Percentiles rank a stretch among this genome's conserved stretches.
These are phyloP conservation scores for Erythrobasidium yunnanense DNA, from an alignment of 768 basidiomycete species.

Conservation along the genomic window DNA sequence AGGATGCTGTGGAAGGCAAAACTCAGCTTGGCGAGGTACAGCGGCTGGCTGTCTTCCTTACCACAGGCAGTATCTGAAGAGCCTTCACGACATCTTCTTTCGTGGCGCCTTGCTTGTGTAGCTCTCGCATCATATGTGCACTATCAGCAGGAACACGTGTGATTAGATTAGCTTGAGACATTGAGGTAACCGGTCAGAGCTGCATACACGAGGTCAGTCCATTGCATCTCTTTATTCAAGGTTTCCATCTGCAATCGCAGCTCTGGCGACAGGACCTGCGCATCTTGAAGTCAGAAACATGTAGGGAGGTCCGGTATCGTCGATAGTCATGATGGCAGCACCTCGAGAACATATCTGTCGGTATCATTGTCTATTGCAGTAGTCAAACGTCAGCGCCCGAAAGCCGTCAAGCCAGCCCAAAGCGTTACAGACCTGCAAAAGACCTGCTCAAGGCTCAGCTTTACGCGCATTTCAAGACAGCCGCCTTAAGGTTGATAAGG, in stretches of 20 bases:
- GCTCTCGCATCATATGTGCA: slow-evolving; percentile 57
- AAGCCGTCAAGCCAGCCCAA: not conserved
- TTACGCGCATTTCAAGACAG: not conserved
- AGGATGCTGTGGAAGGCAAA: slow-evolving; percentile 58
- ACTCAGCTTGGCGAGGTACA: not conserved
- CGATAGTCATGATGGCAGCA: not conserved
- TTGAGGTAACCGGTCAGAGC: too few species aligned
- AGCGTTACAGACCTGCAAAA: slow-evolving; percentile 17
- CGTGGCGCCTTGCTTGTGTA: slow-evolving; percentile 58
- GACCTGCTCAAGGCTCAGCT: slow-evolving; percentile 86
- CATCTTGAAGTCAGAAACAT: slow-evolving; percentile 45
- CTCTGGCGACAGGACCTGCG: slow-evolving; percentile 65
- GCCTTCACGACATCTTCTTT: slow-evolving; percentile 65
- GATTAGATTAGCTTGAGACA: too few species aligned
- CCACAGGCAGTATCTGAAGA: slow-evolving; percentile 74
- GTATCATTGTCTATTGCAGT: slow-evolving; percentile 72
- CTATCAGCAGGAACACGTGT: slow-evolving; percentile 46
- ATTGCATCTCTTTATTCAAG: slow-evolving; percentile 56
- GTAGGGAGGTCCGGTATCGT: not conserved
- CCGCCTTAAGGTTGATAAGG: not conserved
- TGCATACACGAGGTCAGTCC: slow-evolving; percentile 94
- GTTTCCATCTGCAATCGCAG: slow-evolving; percentile 70
- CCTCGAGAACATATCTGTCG: slow-evolving; percentile 64
- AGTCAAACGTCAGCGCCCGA: not conserved
- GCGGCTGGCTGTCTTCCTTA: slow-evolving; percentile 43